A percentile compares a stretch with the other conserved stretches of the same genome.
phyloP scores from a whole-genome alignment of 805 yeast species.

The Wickerhamiella galacta region DNA sequence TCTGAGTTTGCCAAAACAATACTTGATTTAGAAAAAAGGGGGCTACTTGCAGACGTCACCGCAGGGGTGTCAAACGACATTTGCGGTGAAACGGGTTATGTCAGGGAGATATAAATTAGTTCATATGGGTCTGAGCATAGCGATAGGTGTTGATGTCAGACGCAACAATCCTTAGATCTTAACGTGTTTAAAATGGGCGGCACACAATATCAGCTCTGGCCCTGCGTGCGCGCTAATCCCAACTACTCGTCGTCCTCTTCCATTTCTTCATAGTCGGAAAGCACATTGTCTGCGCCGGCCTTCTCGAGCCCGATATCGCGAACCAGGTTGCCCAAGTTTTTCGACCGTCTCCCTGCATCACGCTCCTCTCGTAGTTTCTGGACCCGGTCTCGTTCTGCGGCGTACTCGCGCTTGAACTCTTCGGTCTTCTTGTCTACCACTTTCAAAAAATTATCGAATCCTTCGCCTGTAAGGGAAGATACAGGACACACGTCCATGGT shows the following conservation, averaged over 20 bases:
- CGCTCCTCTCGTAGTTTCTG: slow-evolving; percentile 58
- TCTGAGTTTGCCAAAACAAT: slow-evolving; percentile 81
- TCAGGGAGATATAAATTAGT: too few relatives aligned
- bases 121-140: too few relatives aligned
- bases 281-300: slow-evolving; percentile 33
- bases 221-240: too few relatives aligned
- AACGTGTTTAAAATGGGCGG: too few relatives aligned
- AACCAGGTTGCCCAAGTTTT: slow-evolving; percentile 57
- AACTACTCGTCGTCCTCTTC: slow-evolving; percentile 11
- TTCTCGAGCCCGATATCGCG: slow-evolving; percentile 61
- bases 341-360: slow-evolving; percentile 55
- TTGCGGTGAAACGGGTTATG: too few relatives aligned
- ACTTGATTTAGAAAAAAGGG: slow-evolving; percentile 48
- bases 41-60: slow-evolving; percentile 12
- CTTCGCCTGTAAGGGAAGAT: slow-evolving; percentile 83
- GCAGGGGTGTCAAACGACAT: too few relatives aligned
- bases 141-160: too few relatives aligned
- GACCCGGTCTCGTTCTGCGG: slow-evolving; percentile 71
- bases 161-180: too few relatives aligned
- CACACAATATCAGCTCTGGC: too few relatives aligned
- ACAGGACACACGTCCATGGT: slow-evolving; percentile 87
- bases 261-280: slow-evolving; percentile 36
- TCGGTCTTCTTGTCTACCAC: slow-evolving; percentile 75
- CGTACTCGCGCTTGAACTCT: slow-evolving; percentile 72
- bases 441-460: slow-evolving; percentile 78